Evolutionary conservation across 2,329 filamentous ascomycete genomes (phyloP).

Genomic region (Microcera coccophila): DNA sequence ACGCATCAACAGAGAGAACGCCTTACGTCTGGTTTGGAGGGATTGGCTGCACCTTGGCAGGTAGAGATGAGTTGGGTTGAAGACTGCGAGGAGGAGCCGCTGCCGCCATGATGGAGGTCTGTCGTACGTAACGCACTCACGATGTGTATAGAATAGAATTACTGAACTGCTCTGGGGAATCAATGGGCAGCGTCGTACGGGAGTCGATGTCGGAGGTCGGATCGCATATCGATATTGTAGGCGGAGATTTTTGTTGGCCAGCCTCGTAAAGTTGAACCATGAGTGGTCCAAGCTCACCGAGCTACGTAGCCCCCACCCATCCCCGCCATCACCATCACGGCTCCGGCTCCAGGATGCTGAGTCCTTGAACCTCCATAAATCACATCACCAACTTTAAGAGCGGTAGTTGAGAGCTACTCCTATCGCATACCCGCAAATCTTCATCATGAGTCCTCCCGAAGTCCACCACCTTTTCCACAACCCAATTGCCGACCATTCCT

Average conservation of each 20-base stretch:
- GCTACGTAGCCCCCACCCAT: constrained; percentile 29
- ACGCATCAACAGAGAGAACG: constrained; percentile 30
- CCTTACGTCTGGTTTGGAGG: constrained; percentile 75
- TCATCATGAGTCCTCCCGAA: constrained; percentile 76
- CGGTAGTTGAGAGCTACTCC: constrained; percentile 93
- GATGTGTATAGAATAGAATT: too few relatives aligned
- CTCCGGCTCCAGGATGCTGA: constrained; percentile 13
- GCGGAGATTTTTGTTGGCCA: constrained; percentile 28
- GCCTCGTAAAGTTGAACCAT: constrained; percentile 18
- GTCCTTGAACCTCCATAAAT: constrained; percentile 13
- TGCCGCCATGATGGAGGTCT: constrained; percentile 33
- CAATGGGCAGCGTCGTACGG: too few relatives aligned
- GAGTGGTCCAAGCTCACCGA: constrained; percentile 26
- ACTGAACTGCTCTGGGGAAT: too few relatives aligned
- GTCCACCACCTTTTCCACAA: constrained; percentile 96
- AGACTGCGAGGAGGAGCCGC: constrained; percentile 37
- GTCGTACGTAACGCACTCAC: too few relatives aligned
- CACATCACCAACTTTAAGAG: constrained; percentile 22
- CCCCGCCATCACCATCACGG: constrained; percentile 19
- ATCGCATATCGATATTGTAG: too few relatives aligned
- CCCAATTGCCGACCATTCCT: constrained; percentile 96
- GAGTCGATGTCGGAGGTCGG: too few relatives aligned
- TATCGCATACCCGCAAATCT: constrained; percentile 31
- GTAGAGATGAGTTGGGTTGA: constrained; percentile 40
- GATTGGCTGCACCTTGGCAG: constrained; percentile 51